Conservation (phyloP, 2,329 filamentous ascomycete species). For the Bimuria novae-zelandiae region DNA sequence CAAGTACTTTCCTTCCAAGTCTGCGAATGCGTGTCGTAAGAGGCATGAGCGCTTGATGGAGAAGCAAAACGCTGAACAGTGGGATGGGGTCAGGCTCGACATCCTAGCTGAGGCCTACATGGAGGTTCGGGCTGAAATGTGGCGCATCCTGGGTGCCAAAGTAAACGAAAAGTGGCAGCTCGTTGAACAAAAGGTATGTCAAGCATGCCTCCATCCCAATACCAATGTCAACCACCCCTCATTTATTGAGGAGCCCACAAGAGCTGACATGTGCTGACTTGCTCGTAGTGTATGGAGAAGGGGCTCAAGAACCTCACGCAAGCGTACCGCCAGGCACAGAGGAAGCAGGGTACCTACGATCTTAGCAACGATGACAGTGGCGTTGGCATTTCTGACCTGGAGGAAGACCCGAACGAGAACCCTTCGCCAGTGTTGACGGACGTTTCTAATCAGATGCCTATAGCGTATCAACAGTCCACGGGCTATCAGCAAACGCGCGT, state of each 20-base stretch:
- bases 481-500: constrained; percentile 37
- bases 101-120: constrained; percentile 78
- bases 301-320: constrained; percentile 80
- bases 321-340: constrained; percentile 67
- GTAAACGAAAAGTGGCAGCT: constrained; percentile 63
- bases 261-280: constrained; percentile 11
- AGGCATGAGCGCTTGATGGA: constrained; percentile 84
- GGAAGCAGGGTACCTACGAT: constrained; percentile 61
- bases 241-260: background rate
- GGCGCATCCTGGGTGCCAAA: constrained; percentile 71
- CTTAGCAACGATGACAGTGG: constrained; percentile 70
- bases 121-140: constrained; percentile 78
- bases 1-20: constrained; percentile 76
- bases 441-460: constrained; percentile 24
- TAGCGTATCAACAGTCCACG: constrained; percentile 25
- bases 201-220: background rate
- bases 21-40: constrained; percentile 83
- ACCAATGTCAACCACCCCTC: background rate
- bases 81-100: constrained; percentile 77
- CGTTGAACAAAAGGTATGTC: constrained; percentile 76
- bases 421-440: constrained; percentile 33
- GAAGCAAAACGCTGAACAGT: constrained; percentile 72
- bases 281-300: constrained; percentile 75
- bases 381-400: constrained; percentile 61
- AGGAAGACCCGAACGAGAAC: constrained; percentile 47